Evolutionary conservation across 768 basidiomycete genomes (phyloP), one percentile per base, ranked within the genome.

Genomic region (Ramaria rubella): DNA sequence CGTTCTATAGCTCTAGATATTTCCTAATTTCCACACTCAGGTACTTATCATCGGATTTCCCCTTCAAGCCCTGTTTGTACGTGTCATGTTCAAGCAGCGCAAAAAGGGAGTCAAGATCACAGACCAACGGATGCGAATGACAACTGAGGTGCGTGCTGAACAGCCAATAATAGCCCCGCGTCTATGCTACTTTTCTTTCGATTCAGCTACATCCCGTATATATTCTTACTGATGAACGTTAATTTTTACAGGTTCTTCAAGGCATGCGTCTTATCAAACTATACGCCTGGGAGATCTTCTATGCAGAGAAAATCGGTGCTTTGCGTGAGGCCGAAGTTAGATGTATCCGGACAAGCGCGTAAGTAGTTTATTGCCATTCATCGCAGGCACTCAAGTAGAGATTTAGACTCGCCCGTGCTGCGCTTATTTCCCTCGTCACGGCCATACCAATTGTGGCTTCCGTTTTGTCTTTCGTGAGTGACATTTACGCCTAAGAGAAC

Each of bases 241-340:
- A 33, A n/a, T 36, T 14, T 33, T 17, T 30, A 48, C 54, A 81
- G 72, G 76, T 87, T 2, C 68, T 90, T 14, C 82, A 83, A 66
- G 81, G 81, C 40, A 84, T 87, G 55, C 76, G 85, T 3, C 72
- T 85, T 4, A 75, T 87, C 62, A 87, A 87, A 67, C 69, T 77
- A 27, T 85, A 81, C 62, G 80, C 79, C 0, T 85, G 81, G 77
- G 82, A 82, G 62, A 55, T 59, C 12, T 80, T 80, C 58, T 82
- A 80, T 60, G 65, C 68, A 1, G 63, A 72, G 23, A 71, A 74
- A 51, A 75, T 80, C 26, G 70, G 70, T 27, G 64, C 62, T 1
- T 63, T 78, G 52, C 66, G 80, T 21, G 63, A 49, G 27, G 45
- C 40, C 7, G 64, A 65, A 48, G 40, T 65, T 14, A 34, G 34